phyloP scores from a whole-genome alignment of 495 filamentous ascomycete species.

The Lentithecium fluviatile region DNA sequence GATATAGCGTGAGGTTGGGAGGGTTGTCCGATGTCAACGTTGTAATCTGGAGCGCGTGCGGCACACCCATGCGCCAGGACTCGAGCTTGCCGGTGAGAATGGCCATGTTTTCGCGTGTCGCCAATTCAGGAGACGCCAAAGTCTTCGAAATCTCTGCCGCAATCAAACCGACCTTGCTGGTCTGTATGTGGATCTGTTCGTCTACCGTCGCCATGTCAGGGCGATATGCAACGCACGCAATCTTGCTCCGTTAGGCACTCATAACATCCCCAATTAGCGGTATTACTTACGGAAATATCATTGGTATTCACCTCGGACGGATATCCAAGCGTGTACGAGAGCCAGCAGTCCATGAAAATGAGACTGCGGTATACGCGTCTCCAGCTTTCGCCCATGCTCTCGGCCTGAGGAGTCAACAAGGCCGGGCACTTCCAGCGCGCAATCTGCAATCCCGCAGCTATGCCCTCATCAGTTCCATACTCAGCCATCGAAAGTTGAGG shows the following conservation, averaged over 20 bases:
- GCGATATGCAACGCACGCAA: constrained; percentile 13
- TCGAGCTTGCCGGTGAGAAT: constrained; percentile 24
- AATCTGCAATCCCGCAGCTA: constrained; percentile 33
- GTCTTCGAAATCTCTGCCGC: constrained; percentile 34
- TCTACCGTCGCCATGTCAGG: constrained; percentile 15
- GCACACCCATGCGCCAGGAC: constrained; percentile 25
- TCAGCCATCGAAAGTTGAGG: neutral
- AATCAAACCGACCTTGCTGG: constrained; percentile 32
- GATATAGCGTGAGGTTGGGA: constrained; percentile 18
- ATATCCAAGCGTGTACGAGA: constrained; percentile 35
- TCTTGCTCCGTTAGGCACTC: constrained; percentile 11
- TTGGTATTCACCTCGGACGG: constrained; percentile 15
- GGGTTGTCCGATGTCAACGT: constrained; percentile 12
- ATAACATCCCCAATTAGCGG: neutral
- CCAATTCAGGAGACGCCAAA: constrained; percentile 14
- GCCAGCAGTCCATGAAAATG: constrained; percentile 36
- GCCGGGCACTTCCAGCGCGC: constrained; percentile 28
- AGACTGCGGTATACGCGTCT: constrained; percentile 29
- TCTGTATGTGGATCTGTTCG: constrained; percentile 25
- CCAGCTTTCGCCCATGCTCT: constrained; percentile 11
- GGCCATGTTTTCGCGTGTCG: constrained; percentile 25
- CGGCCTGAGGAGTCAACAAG: neutral
- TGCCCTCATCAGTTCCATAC: neutral
- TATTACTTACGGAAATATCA: constrained; percentile 26
- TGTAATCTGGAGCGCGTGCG: constrained; percentile 20